Percentiles rank a stretch among this genome's conserved stretches.
Evolutionary conservation across 148 eudicot species (phyloP).

Genomic region (Silene uniflora): DNA sequence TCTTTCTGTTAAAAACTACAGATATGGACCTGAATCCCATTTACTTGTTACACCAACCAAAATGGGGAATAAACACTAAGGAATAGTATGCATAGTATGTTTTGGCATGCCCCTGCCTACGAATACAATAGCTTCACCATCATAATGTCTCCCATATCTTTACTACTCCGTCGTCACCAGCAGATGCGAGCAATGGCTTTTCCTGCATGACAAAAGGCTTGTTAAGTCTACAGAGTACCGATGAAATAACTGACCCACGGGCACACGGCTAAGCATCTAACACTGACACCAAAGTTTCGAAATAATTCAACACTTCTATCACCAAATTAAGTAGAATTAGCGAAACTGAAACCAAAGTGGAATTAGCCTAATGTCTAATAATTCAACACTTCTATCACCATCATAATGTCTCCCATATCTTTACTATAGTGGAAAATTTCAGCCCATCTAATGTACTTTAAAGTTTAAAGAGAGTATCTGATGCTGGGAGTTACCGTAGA

Average conservation of each 20-base stretch:
- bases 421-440: not conserved
- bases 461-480: not conserved
- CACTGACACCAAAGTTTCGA: not conserved
- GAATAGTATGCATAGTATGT: not conserved
- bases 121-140: not conserved
- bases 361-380: too few species aligned
- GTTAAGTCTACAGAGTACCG: not conserved
- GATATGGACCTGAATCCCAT: too few species aligned
- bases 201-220: conserved; percentile 38
- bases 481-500: conserved; percentile 35
- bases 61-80: not conserved
- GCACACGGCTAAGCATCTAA: too few species aligned
- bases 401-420: too few species aligned
- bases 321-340: not conserved
- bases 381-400: too few species aligned
- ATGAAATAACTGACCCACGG: too few species aligned
- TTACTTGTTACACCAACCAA: not conserved
- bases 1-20: too few species aligned
- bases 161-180: conserved; percentile 77
- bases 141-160: conserved; percentile 66
- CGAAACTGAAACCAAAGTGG: not conserved
- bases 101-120: not conserved
- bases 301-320: not conserved
- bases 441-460: not conserved
- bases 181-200: conserved; percentile 60